Conservation (phyloP, 2,329 filamentous ascomycete genomes). For the Fusarium sublunatum region DNA sequence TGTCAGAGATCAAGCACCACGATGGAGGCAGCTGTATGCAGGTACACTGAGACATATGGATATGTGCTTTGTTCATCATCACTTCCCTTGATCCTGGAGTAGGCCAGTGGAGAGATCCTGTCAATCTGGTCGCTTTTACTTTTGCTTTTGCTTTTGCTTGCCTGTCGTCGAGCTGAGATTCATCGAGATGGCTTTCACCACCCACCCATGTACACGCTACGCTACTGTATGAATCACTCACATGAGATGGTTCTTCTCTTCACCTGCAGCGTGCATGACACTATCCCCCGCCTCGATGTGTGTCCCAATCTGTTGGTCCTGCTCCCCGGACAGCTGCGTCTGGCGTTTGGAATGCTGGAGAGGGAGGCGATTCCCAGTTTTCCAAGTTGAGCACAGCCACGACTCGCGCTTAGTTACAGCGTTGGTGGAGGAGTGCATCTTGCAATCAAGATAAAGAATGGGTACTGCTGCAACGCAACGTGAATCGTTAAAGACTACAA, state of each 20-base stretch:
- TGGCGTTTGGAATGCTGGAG: slow-evolving; percentile 23
- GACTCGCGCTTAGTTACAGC: slow-evolving; percentile 6
- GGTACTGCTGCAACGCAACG: slow-evolving; percentile 2
- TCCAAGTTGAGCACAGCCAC: slow-evolving; percentile 11
- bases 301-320: slow-evolving; percentile 11
- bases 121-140: not conserved
- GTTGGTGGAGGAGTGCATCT: slow-evolving; percentile 20
- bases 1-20: slow-evolving; percentile 24
- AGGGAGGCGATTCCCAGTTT: slow-evolving; percentile 24
- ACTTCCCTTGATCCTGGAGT: not conserved
- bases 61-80: slow-evolving; percentile 25
- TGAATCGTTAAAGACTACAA: slow-evolving; percentile 18
- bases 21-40: slow-evolving; percentile 15
- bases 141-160: slow-evolving; percentile 12
- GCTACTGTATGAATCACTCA: slow-evolving; percentile 33
- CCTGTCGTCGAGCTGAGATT: slow-evolving; percentile 26
- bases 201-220: slow-evolving; percentile 12
- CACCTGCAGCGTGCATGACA: slow-evolving; percentile 38
- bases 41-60: slow-evolving; percentile 12
- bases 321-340: slow-evolving; percentile 8
- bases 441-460: slow-evolving; percentile 15
- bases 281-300: slow-evolving; percentile 20
- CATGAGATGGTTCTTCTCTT: slow-evolving; percentile 15
- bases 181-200: slow-evolving; percentile 20
- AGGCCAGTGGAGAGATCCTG: not conserved